Evolutionary conservation across 2,329 filamentous ascomycete genomes (phyloP).

Genomic region (Zymoseptoria passerinii): DNA sequence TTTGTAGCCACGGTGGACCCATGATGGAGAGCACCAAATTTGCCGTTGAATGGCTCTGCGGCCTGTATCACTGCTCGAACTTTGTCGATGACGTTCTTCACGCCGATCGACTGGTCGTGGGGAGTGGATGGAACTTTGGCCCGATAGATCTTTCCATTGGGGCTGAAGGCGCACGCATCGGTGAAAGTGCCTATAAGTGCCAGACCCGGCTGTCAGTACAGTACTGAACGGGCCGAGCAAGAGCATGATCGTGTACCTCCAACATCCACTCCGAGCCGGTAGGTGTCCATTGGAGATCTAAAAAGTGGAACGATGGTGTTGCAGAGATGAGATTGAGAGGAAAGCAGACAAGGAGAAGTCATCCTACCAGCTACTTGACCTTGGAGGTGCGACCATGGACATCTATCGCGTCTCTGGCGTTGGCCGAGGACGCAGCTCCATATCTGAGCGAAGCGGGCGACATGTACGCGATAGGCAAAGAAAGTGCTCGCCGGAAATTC

Average conservation of each 20-base stretch:
- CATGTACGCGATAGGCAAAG: background rate
- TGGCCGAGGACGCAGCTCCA: background rate
- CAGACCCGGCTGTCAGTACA: background rate
- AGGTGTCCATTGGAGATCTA: constrained; percentile 1
- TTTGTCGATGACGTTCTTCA: constrained; percentile 23
- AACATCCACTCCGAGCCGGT: constrained; percentile 21
- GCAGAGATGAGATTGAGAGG: background rate
- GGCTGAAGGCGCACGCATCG: constrained; percentile 21
- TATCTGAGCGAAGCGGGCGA: background rate
- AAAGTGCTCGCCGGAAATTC: background rate
- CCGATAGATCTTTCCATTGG: constrained; percentile 19
- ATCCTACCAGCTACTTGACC: background rate
- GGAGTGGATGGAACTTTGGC: constrained; percentile 22
- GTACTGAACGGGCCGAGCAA: background rate
- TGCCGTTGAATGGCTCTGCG: constrained; percentile 20
- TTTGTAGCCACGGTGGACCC: constrained; percentile 22
- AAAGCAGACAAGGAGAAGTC: background rate
- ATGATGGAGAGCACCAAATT: constrained; percentile 21
- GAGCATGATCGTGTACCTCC: constrained; percentile 7
- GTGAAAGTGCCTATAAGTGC: constrained; percentile 16
- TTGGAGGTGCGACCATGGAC: background rate
- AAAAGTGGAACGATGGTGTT: background rate
- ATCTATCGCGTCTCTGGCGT: background rate
- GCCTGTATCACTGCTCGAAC: constrained; percentile 17
- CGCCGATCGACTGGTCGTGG: constrained; percentile 22